Conservation (phyloP, 208 protist species). For the Strigomonas galati region DNA sequence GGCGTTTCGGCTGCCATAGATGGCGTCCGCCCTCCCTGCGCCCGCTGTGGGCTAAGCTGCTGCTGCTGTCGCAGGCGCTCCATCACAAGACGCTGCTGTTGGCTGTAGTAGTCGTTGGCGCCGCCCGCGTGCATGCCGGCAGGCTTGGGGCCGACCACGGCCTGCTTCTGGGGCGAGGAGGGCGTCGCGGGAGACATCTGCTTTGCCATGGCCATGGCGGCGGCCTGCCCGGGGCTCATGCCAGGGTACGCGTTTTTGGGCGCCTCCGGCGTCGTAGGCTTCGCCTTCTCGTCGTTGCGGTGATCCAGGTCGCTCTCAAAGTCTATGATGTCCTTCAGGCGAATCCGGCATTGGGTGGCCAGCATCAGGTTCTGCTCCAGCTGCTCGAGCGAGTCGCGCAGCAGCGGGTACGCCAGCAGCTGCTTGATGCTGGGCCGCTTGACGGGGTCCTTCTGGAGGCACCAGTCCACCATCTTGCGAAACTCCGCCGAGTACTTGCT, state of each 20-base stretch:
- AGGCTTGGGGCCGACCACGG: slow-evolving; percentile 41
- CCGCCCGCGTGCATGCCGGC: slow-evolving; percentile 4
- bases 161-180: slow-evolving; percentile 12
- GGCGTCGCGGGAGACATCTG: slow-evolving; percentile 18
- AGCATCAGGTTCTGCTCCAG: slow-evolving; percentile 89
- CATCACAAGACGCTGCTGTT: slow-evolving; percentile 13
- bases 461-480: slow-evolving; percentile 85
- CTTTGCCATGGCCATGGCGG: slow-evolving; percentile 66
- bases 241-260: slow-evolving; percentile 18
- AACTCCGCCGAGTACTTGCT: slow-evolving; percentile 82
- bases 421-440: slow-evolving; percentile 82
- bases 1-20: neutral
- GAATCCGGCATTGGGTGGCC: slow-evolving; percentile 81
- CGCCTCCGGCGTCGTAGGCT: slow-evolving; percentile 18
- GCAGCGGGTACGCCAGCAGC: slow-evolving; percentile 56
- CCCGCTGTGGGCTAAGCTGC: slow-evolving; percentile 2
- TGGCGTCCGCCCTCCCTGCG: slow-evolving; percentile 12
- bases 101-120: slow-evolving; percentile 3
- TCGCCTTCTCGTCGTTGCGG: slow-evolving; percentile 13
- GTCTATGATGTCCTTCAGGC: slow-evolving; percentile 87
- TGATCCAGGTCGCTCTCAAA: slow-evolving; percentile 54
- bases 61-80: slow-evolving; percentile 11
- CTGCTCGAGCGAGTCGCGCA: slow-evolving; percentile 70
- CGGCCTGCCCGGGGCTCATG: slow-evolving; percentile 74
- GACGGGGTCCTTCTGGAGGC: slow-evolving; percentile 78